Evolutionary conservation across 805 yeast species (phyloP).

Genomic region (Sungouiozyma intestinalis): DNA sequence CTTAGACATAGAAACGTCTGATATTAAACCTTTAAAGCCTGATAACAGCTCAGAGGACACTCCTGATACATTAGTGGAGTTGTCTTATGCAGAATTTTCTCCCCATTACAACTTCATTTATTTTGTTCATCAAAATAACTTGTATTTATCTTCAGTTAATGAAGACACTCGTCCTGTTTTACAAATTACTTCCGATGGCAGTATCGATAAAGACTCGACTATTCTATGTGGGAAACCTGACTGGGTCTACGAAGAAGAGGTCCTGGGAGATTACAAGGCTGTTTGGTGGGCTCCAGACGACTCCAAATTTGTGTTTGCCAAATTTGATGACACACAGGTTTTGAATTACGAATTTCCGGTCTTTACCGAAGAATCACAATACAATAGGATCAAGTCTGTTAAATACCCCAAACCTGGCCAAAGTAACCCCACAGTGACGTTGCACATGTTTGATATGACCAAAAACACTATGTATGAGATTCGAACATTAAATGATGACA

Average conservation of each 20-base stretch:
- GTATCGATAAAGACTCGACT: constrained; percentile 37
- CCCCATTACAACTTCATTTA: constrained; percentile 47
- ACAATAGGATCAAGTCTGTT: constrained; percentile 38
- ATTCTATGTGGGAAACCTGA: constrained; percentile 48
- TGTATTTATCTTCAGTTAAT: constrained; percentile 37
- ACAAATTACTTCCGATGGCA: constrained; percentile 39
- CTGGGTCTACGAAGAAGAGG: constrained; percentile 83
- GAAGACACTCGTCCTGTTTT: constrained; percentile 2
- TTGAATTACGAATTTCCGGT: constrained; percentile 41
- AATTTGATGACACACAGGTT: constrained; percentile 51
- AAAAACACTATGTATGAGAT: constrained; percentile 17
- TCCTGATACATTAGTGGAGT: constrained; percentile 5
- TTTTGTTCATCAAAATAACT: constrained; percentile 45
- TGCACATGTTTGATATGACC: constrained; percentile 34
- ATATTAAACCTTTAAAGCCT: constrained; percentile 26
- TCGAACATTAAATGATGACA: constrained; percentile 16
- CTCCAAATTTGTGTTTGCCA: constrained; percentile 42
- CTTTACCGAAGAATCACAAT: constrained; percentile 35
- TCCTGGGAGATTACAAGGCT: constrained; percentile 44
- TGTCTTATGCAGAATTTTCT: constrained; percentile 47
- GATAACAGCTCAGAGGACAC: constrained; percentile 9
- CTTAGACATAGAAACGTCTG: constrained; percentile 35
- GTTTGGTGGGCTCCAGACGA: constrained; percentile 71
- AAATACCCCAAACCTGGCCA: constrained; percentile 72
- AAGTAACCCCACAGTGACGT: constrained; percentile 43